phyloP scores from a whole-genome alignment of 352 stramenopile genomes.

The Phytopythium boreale region DNA sequence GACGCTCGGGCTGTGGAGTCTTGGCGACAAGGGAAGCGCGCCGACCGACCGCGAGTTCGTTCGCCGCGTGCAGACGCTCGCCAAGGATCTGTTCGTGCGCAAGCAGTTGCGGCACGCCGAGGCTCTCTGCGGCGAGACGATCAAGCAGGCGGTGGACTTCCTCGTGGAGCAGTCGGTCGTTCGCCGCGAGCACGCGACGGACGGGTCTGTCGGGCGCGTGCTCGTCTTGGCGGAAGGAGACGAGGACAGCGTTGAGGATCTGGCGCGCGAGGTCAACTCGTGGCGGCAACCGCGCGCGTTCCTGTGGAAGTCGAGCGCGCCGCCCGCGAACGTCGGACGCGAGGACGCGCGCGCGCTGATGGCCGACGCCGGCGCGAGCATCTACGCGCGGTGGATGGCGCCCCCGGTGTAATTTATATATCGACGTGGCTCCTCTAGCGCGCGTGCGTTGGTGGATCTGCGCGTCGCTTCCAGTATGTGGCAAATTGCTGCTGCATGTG shows the following conservation, averaged over 20 bases:
- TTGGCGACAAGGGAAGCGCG: conserved; percentile 12
- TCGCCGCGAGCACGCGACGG: conserved; percentile 20
- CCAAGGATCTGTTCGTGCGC: conserved; percentile 44
- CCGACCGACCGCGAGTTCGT: conserved; percentile 49
- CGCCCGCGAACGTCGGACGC: conserved; percentile 20
- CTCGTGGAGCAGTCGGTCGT: conserved; percentile 45
- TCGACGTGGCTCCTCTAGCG: not conserved
- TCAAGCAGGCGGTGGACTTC: conserved; percentile 74
- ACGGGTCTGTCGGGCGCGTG: conserved; percentile 29
- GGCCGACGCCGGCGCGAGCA: conserved; percentile 14
- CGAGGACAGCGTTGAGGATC: conserved; percentile 20
- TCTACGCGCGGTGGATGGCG: conserved; percentile 40
- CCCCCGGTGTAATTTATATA: conserved; percentile 11
- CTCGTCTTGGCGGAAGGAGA: conserved; percentile 12
- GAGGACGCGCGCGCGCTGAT: conserved; percentile 31
- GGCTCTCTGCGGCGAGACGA: conserved; percentile 69
- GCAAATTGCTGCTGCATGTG: no score
- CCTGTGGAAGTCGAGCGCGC: conserved; percentile 39
- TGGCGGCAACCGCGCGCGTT: conserved; percentile 43
- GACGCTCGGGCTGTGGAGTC: conserved; percentile 39
- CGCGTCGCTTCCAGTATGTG: no score
- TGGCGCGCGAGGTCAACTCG: conserved; percentile 38
- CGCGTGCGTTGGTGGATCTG: not conserved
- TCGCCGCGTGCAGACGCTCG: conserved; percentile 47
- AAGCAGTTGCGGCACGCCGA: conserved; percentile 52